Conservation (phyloP, 139 green algal species). For the Limnomonas spitsbergensis region DNA sequence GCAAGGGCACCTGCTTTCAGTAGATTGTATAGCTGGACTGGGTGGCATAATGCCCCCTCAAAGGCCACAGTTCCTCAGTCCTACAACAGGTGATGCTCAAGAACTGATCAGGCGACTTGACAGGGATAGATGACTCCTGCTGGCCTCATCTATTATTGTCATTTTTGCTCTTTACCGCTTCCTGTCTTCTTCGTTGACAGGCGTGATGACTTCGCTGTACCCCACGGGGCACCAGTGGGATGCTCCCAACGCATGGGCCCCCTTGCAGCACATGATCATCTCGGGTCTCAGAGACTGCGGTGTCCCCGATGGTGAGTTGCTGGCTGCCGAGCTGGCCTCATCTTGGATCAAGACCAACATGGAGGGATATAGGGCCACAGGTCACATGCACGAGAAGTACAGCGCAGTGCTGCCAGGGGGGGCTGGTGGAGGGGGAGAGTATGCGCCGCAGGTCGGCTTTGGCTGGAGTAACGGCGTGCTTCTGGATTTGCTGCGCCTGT, state of each 20-base stretch:
- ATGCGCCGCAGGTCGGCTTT: conserved; percentile 68
- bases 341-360: conserved; percentile 47
- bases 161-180: too few species aligned
- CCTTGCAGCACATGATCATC: conserved; percentile 77
- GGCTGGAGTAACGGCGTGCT: conserved; percentile 85
- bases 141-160: too few species aligned
- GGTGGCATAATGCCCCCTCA: too few species aligned
- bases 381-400: conserved; percentile 78
- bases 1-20: too few species aligned
- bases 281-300: conserved; percentile 30
- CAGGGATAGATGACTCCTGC: too few species aligned
- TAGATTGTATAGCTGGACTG: too few species aligned
- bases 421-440: conserved; percentile 58
- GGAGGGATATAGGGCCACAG: conserved; percentile 25
- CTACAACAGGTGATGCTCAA: not conserved
- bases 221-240: conserved; percentile 91
- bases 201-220: conserved; percentile 64
- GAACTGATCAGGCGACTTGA: too few species aligned
- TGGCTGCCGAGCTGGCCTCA: conserved; percentile 47
- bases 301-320: not conserved
- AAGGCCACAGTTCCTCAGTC: not conserved
- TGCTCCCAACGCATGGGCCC: conserved; percentile 90
- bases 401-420: conserved; percentile 26
- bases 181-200: conserved; percentile 24
- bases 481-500: conserved; percentile 55